Evolutionary conservation across 345 rosid genomes (phyloP).

Genomic region (Cardamine chenopodiifolia): DNA sequence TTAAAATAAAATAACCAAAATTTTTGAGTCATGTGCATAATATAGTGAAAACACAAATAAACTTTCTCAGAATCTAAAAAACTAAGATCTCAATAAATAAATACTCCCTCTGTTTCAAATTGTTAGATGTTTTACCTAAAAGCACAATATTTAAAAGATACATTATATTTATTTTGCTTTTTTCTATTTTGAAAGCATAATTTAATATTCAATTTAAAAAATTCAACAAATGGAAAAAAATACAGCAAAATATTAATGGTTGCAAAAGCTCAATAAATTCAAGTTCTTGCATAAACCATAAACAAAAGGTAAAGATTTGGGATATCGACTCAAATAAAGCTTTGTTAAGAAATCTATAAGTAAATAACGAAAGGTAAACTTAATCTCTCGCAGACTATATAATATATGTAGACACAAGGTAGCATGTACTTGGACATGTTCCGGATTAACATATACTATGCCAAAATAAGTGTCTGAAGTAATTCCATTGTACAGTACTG

Average conservation of each 20-base stretch:
- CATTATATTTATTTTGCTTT: too few relatives aligned
- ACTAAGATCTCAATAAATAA: not conserved
- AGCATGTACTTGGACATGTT: slow-evolving; percentile 18
- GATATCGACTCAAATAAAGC: not conserved
- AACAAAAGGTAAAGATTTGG: not conserved
- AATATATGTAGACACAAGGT: not conserved
- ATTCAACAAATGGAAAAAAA: too few relatives aligned
- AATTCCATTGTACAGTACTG: not conserved
- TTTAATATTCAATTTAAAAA: too few relatives aligned
- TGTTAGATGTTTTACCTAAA: too few relatives aligned
- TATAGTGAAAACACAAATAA: not conserved
- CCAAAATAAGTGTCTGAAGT: not conserved
- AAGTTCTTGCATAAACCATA: not conserved
- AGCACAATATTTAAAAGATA: too few relatives aligned
- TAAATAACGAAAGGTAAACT: not conserved
- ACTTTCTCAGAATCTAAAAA: not conserved
- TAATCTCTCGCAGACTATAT: not conserved
- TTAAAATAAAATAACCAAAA: not conserved
- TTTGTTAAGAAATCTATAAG: not conserved
- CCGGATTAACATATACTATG: slow-evolving; percentile 4
- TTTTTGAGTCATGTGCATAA: not conserved
- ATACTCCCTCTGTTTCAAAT: too few relatives aligned
- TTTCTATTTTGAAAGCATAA: too few relatives aligned
- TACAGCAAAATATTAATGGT: too few relatives aligned
- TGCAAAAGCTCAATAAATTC: too few relatives aligned